A percentile compares a stretch with the other conserved stretches of the same genome.
phyloP scores from a whole-genome alignment of 352 stramenopile species.

The Saprolegnia parasitica region DNA sequence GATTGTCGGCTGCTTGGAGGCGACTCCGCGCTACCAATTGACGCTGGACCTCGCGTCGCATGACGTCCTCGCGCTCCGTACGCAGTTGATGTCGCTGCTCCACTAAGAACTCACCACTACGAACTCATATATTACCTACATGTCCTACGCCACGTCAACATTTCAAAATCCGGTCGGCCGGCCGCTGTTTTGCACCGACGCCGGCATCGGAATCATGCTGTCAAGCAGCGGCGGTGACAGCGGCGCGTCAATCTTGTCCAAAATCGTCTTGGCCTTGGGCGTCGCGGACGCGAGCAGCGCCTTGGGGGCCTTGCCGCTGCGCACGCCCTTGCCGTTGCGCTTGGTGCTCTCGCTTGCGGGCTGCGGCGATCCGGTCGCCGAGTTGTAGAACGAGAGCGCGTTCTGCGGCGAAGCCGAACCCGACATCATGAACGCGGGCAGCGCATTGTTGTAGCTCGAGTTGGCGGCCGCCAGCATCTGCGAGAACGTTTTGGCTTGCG shows the following conservation, averaged over 20 bases:
- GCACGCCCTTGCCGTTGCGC: background rate
- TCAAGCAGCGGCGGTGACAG: constrained; percentile 23
- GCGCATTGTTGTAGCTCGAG: constrained; percentile 40
- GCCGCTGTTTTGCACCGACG: constrained; percentile 14
- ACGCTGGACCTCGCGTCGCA: constrained; percentile 13
- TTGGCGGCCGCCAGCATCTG: constrained; percentile 47
- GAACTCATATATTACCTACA: background rate
- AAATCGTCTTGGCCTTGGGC: background rate
- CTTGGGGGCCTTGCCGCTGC: constrained; percentile 2
- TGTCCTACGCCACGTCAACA: background rate
- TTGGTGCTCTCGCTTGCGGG: background rate
- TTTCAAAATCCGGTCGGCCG: background rate
- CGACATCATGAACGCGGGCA: constrained; percentile 27
- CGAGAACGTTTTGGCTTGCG: constrained; percentile 56
- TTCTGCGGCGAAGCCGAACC: constrained; percentile 23
- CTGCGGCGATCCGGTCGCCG: background rate
- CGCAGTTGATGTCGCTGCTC: constrained; percentile 1
- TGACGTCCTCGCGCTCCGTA: background rate
- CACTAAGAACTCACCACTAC: too few species aligned
- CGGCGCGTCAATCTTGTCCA: constrained; percentile 8
- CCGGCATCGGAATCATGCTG: constrained; percentile 26
- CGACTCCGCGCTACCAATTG: background rate
- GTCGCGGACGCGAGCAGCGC: background rate
- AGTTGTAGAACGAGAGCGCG: constrained; percentile 14
- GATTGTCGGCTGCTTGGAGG: background rate